Percentiles rank a stretch among this genome's conserved stretches.
phyloP scores from a whole-genome alignment of 2,329 filamentous ascomycete species.

The Cladosporium sp. region DNA sequence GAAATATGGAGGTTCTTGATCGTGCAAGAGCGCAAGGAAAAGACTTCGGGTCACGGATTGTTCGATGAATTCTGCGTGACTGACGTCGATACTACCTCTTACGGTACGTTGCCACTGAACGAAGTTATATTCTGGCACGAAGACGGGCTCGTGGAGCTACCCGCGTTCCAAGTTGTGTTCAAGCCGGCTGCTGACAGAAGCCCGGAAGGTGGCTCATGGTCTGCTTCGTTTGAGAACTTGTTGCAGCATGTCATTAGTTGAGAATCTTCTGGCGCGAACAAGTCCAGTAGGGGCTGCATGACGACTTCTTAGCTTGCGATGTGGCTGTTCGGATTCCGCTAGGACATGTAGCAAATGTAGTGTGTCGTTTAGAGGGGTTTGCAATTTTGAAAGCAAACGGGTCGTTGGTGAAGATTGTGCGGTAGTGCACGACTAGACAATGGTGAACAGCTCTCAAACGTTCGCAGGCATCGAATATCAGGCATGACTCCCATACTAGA shows the following conservation, averaged over 20 bases:
- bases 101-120: slow-evolving; percentile 32
- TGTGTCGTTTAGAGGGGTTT: neutral
- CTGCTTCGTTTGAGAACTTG: neutral
- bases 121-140: slow-evolving; percentile 34
- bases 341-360: neutral
- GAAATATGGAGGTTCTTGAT: slow-evolving; percentile 32
- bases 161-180: slow-evolving; percentile 31
- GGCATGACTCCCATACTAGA: neutral
- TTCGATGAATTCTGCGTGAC: slow-evolving; percentile 27
- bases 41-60: neutral
- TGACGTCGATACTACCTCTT: slow-evolving; percentile 28
- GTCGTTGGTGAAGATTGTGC: neutral
- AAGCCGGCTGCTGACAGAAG: neutral
- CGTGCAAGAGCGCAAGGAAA: slow-evolving; percentile 21
- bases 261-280: neutral
- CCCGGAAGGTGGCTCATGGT: neutral
- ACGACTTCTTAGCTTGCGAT: neutral
- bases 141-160: slow-evolving; percentile 27
- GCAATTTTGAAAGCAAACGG: neutral
- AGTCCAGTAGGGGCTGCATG: neutral
- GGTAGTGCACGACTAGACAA: neutral
- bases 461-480: neutral
- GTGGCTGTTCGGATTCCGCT: neutral
- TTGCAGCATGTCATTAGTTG: neutral
- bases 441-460: neutral